phyloP scores from a whole-genome alignment of 129 eudicot genomes.

The Flaveria brownii region DNA sequence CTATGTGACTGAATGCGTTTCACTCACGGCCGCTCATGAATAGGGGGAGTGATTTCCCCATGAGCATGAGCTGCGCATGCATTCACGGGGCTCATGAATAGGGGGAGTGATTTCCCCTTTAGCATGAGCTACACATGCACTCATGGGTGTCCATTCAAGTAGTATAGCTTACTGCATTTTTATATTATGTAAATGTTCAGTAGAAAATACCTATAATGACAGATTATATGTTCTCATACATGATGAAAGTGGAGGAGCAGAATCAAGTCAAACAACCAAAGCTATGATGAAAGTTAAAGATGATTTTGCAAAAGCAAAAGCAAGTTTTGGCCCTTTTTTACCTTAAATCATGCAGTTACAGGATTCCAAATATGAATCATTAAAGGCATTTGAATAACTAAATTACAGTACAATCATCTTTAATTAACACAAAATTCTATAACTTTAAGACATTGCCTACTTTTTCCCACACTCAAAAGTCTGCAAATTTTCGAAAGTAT shows the following conservation, averaged over 20 bases:
- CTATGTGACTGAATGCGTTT: too few relatives aligned
- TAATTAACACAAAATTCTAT: conserved; percentile 4
- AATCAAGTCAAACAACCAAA: conserved; percentile 27
- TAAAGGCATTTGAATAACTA: conserved; percentile 1
- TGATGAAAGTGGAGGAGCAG: neutral
- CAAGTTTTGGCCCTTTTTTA: conserved; percentile 23
- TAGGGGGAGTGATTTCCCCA: too few relatives aligned
- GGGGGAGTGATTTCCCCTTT: too few relatives aligned
- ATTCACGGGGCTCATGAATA: too few relatives aligned
- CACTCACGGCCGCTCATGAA: too few relatives aligned
- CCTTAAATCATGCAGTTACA: conserved; percentile 32
- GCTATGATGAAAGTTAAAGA: conserved; percentile 38
- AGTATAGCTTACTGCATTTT: too few relatives aligned
- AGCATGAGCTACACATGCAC: too few relatives aligned
- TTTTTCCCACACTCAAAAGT: neutral
- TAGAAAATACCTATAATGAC: neutral
- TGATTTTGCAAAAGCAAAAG: conserved; percentile 36
- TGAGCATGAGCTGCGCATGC: too few relatives aligned
- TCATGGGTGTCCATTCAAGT: too few relatives aligned
- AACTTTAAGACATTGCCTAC: neutral
- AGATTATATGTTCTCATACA: neutral
- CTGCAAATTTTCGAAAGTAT: neutral
- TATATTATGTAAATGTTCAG: too few relatives aligned
- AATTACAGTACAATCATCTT: conserved; percentile 16
- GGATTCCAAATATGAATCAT: conserved; percentile 28